phyloP scores from a whole-genome alignment of 345 rosid species.

The Linum lewisii region DNA sequence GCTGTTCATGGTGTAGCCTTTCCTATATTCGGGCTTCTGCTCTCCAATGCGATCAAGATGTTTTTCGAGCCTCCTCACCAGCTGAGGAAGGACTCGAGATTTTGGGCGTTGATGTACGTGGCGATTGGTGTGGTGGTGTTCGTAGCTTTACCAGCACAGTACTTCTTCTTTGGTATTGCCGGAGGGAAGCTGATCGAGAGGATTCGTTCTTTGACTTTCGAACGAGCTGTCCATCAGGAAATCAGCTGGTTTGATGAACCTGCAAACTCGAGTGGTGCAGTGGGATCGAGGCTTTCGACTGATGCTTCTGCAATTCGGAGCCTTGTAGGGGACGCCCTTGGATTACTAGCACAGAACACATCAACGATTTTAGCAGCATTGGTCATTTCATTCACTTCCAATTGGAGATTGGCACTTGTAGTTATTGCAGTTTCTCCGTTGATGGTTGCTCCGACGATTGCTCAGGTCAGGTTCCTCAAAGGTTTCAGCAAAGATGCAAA shows the following conservation, averaged over 20 bases:
- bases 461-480: slow-evolving; percentile 32
- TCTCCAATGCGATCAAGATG: slow-evolving; percentile 55
- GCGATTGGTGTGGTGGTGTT: slow-evolving; percentile 29
- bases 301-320: slow-evolving; percentile 47
- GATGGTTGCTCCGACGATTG: slow-evolving; percentile 30
- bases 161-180: slow-evolving; percentile 64
- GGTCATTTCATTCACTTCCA: slow-evolving; percentile 43
- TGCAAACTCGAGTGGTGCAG: slow-evolving; percentile 60
- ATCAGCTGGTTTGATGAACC: slow-evolving; percentile 86
- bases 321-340: slow-evolving; percentile 50
- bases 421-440: slow-evolving; percentile 38
- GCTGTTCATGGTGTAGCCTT: slow-evolving; percentile 47
- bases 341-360: slow-evolving; percentile 39
- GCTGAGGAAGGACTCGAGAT: slow-evolving; percentile 43
- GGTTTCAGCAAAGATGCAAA: slow-evolving; percentile 57
- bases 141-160: slow-evolving; percentile 43
- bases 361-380: slow-evolving; percentile 38
- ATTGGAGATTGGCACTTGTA: slow-evolving; percentile 44
- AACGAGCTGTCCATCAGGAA: slow-evolving; percentile 71
- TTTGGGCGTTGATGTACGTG: slow-evolving; percentile 46
- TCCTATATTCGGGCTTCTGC: slow-evolving; percentile 66
- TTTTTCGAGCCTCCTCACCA: slow-evolving; percentile 40
- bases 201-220: slow-evolving; percentile 56
- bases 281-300: slow-evolving; percentile 55
- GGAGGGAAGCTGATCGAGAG: slow-evolving; percentile 71